These are phyloP conservation scores for Vitis hybrid DNA, from an alignment of 177 flowering plant species.

Conservation along the genomic window DNA sequence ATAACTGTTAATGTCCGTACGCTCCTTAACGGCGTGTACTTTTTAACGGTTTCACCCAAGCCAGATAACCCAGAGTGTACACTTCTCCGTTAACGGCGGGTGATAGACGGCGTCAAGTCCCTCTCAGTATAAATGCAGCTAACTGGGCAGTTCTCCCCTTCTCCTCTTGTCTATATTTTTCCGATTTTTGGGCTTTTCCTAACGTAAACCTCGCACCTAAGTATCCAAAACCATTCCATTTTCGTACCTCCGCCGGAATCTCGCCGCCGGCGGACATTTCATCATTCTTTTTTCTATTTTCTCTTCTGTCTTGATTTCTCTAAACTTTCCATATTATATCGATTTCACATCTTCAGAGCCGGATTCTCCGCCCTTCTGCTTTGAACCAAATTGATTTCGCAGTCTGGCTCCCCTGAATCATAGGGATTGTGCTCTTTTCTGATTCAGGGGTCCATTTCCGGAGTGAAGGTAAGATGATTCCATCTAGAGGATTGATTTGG, in stretches of 20 bases:
- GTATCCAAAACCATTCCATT: slow-evolving; percentile 10
- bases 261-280: background rate
- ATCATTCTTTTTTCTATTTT: background rate
- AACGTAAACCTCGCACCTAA: slow-evolving; percentile 4
- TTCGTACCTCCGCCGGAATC: slow-evolving; percentile 5
- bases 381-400: too few species aligned
- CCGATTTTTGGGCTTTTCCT: background rate
- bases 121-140: slow-evolving; percentile 15
- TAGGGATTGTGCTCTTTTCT: too few species aligned
- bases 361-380: too few species aligned
- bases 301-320: background rate
- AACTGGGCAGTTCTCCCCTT: background rate
- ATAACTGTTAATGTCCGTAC: too few species aligned
- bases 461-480: too few species aligned
- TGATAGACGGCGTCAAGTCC: slow-evolving; percentile 17
- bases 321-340: background rate
- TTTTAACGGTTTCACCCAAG: too few species aligned
- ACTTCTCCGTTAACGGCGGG: too few species aligned
- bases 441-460: too few species aligned
- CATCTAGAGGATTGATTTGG: background rate
- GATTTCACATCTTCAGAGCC: background rate
- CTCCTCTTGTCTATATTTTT: slow-evolving; percentile 9
- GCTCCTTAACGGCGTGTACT: slow-evolving; percentile 9
- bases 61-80: too few species aligned
- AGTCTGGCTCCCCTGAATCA: too few species aligned